phyloP scores from a whole-genome alignment of 495 filamentous ascomycete genomes.

The Annulohypoxylon maeteangense region DNA sequence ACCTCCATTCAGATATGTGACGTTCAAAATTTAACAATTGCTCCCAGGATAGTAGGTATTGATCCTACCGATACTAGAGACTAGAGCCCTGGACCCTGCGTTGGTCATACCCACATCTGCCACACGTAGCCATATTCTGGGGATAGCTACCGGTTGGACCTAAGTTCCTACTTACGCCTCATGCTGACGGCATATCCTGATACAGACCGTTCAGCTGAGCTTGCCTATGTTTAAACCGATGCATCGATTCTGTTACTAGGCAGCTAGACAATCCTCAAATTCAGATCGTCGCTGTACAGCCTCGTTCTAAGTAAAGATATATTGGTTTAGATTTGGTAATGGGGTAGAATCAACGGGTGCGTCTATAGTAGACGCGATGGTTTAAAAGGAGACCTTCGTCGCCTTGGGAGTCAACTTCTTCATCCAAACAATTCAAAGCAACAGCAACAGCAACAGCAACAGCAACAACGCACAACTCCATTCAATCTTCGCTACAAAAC shows the following conservation, averaged over 20 bases:
- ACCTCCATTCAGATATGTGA: no score
- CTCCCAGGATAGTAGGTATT: no score
- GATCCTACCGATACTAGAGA: no score
- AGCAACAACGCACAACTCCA: not conserved
- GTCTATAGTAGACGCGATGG: not conserved
- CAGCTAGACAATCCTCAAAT: not conserved
- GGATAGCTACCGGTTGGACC: no score
- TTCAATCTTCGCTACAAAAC: not conserved
- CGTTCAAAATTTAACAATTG: no score
- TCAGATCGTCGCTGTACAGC: not conserved
- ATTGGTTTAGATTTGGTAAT: not conserved
- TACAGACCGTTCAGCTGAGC: not conserved
- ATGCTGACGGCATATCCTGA: not conserved
- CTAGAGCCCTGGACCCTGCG: not conserved
- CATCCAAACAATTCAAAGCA: not conserved
- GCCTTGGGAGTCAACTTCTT: not conserved
- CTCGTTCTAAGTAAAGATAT: not conserved
- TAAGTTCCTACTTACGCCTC: no score
- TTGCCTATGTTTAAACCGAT: not conserved
- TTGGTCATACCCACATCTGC: not conserved
- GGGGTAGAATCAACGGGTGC: not conserved
- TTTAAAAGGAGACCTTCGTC: conserved; percentile 2
- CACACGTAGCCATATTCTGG: not conserved
- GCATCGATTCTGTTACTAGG: not conserved
- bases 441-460: not conserved